Evolutionary conservation across 805 yeast genomes (phyloP).

Genomic region (Pichia manshurica): DNA sequence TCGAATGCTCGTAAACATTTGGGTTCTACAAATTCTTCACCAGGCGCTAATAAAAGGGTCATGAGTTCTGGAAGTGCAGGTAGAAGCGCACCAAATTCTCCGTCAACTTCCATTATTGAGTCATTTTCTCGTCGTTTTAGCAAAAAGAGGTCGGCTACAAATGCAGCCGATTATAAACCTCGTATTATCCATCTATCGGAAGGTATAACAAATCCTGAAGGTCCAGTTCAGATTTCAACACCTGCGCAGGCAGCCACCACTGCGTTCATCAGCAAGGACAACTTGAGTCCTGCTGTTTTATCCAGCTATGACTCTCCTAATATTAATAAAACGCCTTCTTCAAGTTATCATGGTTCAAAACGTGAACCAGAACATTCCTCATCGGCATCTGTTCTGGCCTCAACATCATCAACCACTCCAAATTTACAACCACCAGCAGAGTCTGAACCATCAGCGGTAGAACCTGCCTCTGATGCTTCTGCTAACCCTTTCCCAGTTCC

Average conservation of each 20-base stretch:
- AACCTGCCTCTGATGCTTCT: too few species aligned
- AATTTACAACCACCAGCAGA: conserved; percentile 12
- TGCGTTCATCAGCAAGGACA: background rate
- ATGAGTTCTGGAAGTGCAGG: background rate
- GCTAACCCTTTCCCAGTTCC: conserved; percentile 13
- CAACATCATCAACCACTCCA: background rate
- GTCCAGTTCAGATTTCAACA: conserved; percentile 18
- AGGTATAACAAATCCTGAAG: conserved; percentile 20
- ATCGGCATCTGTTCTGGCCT: background rate
- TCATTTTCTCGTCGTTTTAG: conserved; percentile 26
- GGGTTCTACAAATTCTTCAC: conserved; percentile 3
- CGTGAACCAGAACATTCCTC: background rate
- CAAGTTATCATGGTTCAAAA: background rate
- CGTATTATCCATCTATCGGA: conserved; percentile 22
- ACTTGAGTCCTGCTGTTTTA: background rate
- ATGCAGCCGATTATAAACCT: conserved; percentile 13
- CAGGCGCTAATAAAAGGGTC: background rate
- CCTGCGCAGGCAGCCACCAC: conserved; percentile 12
- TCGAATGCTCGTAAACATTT: background rate
- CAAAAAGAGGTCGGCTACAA: conserved; percentile 10
- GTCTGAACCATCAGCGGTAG: too few species aligned
- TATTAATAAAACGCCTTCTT: background rate
- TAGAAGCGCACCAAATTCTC: conserved; percentile 16
- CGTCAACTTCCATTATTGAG: conserved; percentile 27
- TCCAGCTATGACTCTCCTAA: too few species aligned